Base-by-base conservation (phyloP, 129 eudicot species). In the Heracleum sosnowskyi region DNA sequence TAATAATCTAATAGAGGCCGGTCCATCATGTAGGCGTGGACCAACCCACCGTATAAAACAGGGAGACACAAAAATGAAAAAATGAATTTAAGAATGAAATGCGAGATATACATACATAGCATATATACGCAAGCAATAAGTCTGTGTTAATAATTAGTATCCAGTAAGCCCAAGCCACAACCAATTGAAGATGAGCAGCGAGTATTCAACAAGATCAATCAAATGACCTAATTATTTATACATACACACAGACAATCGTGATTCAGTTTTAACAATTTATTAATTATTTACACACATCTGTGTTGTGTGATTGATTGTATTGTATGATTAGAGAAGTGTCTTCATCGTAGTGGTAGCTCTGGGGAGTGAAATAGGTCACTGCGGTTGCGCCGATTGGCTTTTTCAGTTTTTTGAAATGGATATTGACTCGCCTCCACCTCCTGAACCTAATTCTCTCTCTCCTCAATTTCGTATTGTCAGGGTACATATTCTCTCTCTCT, bases 321-420 rank as follows among this genome's bases (percentile, higher is more conserved):
- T 64, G 72, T 31, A 66, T 66, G 37, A 66, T 66, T 33, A 28
- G 47, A 11, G 0, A 44, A 2, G 77, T 26, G 37, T 74, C 39
- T 3, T 71, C 24, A 39, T 71, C 28, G 20, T 81, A 82, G 83
- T 80, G 71, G 34, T 81, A 84, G 82, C 81, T 68, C 91, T 88
- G 93, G 93, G 88, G 86, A 86, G 86, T 88, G 85, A 86, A 87
- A 70, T 83, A 79, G 85, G 81, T 73, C 77, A 80, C 85, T 85
- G 96, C 73, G 83, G 76, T 76, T 90, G 91, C 82, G 81, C 87
- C 87, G 92, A 87, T 84, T 89, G 96, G 92, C 73, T 92, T 36
- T 80, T 86, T 1, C 76, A 72, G 34, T 47, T 92, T 77, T 75
- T 90, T 47, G 74, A 78, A 47, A 93, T 90, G 98, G 92, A 87